Percentiles rank a stretch among this genome's conserved stretches.
Conservation (phyloP, 1,284 basidiomycete genomes). For the Leccinum angustisporum region DNA sequence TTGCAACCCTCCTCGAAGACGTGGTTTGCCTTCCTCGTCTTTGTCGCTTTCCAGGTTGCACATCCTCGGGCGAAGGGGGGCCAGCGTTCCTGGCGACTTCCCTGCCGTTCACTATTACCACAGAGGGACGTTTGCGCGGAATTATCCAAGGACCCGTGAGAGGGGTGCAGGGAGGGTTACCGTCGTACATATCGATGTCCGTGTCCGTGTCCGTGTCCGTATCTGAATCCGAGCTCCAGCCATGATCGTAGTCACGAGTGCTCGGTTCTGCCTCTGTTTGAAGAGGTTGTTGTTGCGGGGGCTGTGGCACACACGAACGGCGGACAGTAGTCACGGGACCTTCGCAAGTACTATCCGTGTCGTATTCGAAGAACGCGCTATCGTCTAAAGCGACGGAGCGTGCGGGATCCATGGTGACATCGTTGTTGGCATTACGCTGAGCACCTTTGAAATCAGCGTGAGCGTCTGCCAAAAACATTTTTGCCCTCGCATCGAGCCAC, state of each 20-base stretch:
- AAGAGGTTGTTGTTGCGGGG: slow-evolving; percentile 1
- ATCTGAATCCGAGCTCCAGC: slow-evolving; percentile 18
- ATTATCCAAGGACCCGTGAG: slow-evolving; percentile 23
- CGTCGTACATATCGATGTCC: slow-evolving; percentile 19
- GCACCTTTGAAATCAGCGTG: slow-evolving; percentile 16
- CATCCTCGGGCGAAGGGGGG: slow-evolving; percentile 9
- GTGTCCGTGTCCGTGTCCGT: slow-evolving; percentile 18
- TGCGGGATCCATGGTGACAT: not conserved
- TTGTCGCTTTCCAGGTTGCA: slow-evolving; percentile 15
- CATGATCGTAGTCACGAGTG: slow-evolving; percentile 8
- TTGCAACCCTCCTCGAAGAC: slow-evolving; percentile 2
- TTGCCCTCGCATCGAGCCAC: slow-evolving; percentile 24
- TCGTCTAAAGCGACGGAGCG: slow-evolving; percentile 1
- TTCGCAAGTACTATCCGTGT: slow-evolving; percentile 20
- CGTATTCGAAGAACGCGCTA: slow-evolving; percentile 18
- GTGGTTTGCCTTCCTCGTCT: slow-evolving; percentile 8
- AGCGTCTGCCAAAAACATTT: slow-evolving; percentile 14
- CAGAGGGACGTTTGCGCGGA: slow-evolving; percentile 26
- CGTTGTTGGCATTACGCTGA: not conserved
- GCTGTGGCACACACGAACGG: not conserved
- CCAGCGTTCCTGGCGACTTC: not conserved
- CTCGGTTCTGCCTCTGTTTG: slow-evolving; percentile 6
- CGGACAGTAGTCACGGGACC: not conserved
- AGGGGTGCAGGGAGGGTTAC: slow-evolving; percentile 3
- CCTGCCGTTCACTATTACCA: slow-evolving; percentile 6